Base-by-base conservation (phyloP, 2,329 filamentous ascomycete species). In the Metarhizium robertsii region DNA sequence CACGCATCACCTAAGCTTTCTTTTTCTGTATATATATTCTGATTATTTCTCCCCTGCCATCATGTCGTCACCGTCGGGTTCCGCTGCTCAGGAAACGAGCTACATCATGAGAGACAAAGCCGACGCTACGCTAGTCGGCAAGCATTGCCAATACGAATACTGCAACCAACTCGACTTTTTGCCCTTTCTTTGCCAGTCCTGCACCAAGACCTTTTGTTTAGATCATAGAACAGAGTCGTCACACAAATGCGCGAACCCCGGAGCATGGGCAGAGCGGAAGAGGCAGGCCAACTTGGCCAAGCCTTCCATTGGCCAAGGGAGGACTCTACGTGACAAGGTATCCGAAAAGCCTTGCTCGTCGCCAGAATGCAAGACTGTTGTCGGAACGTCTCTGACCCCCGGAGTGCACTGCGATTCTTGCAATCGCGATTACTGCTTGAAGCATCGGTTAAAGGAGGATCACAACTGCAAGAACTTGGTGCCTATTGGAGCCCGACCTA, bases 161-260 rank as follows among this genome's bases (percentile, higher is more conserved):
- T 99, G 94, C 78, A 87, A 92, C 69, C 88, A 94, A 68, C 88
- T 97, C 58, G 94, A 97, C 73, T 97, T 99, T 71, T 83, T 99
- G 4, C 94, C 94, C 4, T 97, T 97, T 72, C 81, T 85, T 67
- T 99, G 94, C 75, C 89, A 95, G 69, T 94, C 88, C 62, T 99
- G 94, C 74, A 81, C 70, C 60, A 81, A 83, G 57, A 92, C 87
- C 16, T 99, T 85, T 75, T 99, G 95, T 70, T 87, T 95, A 61
- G 92, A 97, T 68, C 94, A 99, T 77, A 88, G 92, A 55, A 87
- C 84, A 65, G 92, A 97, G 75, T 81, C 83, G 20, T 75, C 89
- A 0, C 95, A 99, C 74, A 81, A 84, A 66, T 87, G 84, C 71
- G 63, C 73, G 53, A 75, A 81, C 52, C 75, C 73, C 2, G 84